phyloP scores from a whole-genome alignment of 768 basidiomycete genomes.

The Daedaleopsis nitida region DNA sequence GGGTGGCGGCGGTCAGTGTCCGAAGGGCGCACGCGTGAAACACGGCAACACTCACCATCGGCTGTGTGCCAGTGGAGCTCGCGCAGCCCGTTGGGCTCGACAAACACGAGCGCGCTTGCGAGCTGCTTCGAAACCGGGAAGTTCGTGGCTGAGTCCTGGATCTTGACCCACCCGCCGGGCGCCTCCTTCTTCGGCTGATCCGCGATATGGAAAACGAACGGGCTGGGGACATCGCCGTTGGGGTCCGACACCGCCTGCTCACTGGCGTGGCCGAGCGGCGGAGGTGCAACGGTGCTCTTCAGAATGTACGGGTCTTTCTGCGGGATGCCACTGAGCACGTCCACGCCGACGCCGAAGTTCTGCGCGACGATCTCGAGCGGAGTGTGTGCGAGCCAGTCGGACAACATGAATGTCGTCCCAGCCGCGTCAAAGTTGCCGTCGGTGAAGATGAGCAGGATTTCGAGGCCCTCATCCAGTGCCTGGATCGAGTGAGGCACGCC shows the following conservation, averaged over 20 bases:
- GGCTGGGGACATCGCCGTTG: conserved; percentile 19
- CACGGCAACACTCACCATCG: conserved; percentile 21
- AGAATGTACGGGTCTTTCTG: conserved; percentile 30
- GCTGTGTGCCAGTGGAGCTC: conserved; percentile 30
- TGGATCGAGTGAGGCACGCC: conserved; percentile 30
- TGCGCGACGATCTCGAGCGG: conserved; percentile 30
- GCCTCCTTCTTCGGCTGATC: conserved; percentile 24
- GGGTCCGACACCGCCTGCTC: conserved; percentile 24
- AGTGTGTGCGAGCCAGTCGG: conserved; percentile 32
- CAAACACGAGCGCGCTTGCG: conserved; percentile 26
- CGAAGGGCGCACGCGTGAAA: not conserved
- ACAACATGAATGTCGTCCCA: conserved; percentile 33
- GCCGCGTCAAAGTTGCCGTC: conserved; percentile 32
- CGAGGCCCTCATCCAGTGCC: conserved; percentile 28
- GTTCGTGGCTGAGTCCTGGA: conserved; percentile 29
- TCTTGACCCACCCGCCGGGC: conserved; percentile 31
- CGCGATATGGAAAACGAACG: conserved; percentile 26
- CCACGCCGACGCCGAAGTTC: conserved; percentile 27
- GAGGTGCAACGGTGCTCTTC: conserved; percentile 20
- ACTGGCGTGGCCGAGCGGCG: conserved; percentile 19
- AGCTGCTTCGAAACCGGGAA: conserved; percentile 26
- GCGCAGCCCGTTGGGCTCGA: conserved; percentile 30
- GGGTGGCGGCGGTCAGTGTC: not conserved
- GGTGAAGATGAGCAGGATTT: conserved; percentile 31
- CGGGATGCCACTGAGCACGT: conserved; percentile 23